phyloP scores from a whole-genome alignment of 2,329 filamentous ascomycete species.

The Cladophialophora immunda region DNA sequence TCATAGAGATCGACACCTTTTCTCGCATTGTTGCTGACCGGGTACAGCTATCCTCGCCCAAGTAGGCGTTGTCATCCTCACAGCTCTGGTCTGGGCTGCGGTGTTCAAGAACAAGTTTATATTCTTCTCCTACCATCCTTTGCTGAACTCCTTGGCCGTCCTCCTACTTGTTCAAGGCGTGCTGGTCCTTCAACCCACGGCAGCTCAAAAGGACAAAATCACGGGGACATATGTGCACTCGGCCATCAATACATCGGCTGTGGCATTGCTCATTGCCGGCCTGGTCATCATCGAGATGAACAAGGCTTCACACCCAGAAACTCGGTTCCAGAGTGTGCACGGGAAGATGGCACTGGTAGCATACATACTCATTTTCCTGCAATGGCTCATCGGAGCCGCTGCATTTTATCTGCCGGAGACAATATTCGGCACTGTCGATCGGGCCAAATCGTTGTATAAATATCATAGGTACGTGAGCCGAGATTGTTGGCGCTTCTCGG shows the following conservation, averaged over 20 bases:
- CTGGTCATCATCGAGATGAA: conserved; percentile 69
- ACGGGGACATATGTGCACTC: conserved; percentile 72
- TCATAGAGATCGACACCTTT: conserved; percentile 71
- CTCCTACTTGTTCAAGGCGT: conserved; percentile 81
- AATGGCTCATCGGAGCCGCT: conserved; percentile 81
- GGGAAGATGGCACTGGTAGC: conserved; percentile 83
- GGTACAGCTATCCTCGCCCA: conserved; percentile 85
- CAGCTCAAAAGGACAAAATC: conserved; percentile 76
- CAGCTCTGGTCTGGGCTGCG: conserved; percentile 78
- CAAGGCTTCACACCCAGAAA: conserved; percentile 77
- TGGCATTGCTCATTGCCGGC: conserved; percentile 55
- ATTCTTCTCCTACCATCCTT: conserved; percentile 87
- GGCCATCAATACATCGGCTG: conserved; percentile 63
- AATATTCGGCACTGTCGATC: conserved; percentile 79
- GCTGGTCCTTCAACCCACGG: conserved; percentile 86
- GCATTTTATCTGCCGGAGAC: conserved; percentile 76
- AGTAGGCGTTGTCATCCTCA: conserved; percentile 77
- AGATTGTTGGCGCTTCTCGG: background rate
- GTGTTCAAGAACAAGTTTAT: conserved; percentile 76
- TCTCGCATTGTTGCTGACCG: conserved; percentile 48
- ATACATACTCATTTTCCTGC: conserved; percentile 73
- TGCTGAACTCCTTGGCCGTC: conserved; percentile 70
- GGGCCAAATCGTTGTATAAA: conserved; percentile 86
- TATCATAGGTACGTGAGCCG: conserved; percentile 66
- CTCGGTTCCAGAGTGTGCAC: conserved; percentile 76